Conservation (phyloP, 495 filamentous ascomycete genomes). For the Trichoderma asperelloides region DNA sequence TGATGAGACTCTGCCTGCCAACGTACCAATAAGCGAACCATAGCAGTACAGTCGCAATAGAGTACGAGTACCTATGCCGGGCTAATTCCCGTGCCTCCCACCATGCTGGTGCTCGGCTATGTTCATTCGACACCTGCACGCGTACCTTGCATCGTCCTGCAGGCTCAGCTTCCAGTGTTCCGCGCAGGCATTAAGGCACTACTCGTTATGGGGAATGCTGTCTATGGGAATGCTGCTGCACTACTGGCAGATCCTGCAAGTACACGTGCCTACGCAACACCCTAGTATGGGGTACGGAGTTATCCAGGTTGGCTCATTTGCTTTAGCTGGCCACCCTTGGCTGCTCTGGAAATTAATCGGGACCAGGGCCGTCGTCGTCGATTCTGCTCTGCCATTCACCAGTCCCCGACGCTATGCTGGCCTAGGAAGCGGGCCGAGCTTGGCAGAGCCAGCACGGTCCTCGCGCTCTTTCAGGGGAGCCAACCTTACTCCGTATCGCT, state of each 20-base stretch:
- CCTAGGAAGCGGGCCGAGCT: constrained; percentile 7
- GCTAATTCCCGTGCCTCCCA: background rate
- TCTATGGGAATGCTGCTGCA: background rate
- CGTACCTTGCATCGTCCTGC: constrained; percentile 3
- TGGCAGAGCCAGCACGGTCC: background rate
- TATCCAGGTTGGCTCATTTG: constrained; percentile 3
- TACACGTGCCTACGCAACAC: background rate
- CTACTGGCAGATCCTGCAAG: background rate
- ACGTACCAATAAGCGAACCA: background rate
- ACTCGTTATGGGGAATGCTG: background rate
- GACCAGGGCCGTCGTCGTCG: background rate
- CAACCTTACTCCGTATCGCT: background rate
- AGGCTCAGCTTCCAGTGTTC: background rate
- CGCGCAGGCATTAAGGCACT: background rate
- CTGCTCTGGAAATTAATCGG: background rate
- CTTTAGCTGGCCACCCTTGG: constrained; percentile 3
- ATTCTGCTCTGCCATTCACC: background rate
- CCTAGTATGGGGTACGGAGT: background rate
- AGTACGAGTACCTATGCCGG: background rate
- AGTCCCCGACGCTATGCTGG: constrained; percentile 2
- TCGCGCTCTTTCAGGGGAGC: background rate
- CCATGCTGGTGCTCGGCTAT: background rate
- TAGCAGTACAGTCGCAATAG: background rate
- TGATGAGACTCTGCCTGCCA: background rate
- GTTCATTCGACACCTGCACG: background rate